Evolutionary conservation across 1,284 basidiomycete genomes (phyloP).

Genomic region (Ustilago vetiveriae): DNA sequence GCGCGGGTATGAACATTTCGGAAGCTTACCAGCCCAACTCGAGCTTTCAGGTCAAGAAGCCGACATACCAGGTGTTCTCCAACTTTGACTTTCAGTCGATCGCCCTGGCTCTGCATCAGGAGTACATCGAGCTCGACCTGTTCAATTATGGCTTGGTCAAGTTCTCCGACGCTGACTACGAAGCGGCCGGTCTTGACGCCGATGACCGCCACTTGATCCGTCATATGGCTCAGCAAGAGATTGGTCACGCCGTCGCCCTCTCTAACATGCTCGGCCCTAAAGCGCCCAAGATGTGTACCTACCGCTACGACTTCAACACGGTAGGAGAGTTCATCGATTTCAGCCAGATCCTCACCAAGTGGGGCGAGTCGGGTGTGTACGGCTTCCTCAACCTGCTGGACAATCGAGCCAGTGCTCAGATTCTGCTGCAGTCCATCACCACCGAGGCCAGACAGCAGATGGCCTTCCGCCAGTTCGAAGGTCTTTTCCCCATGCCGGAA

Average conservation of each 20-base stretch:
- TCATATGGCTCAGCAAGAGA: conserved; percentile 56
- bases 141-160: conserved; percentile 56
- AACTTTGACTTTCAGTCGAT: conserved; percentile 54
- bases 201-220: conserved; percentile 47
- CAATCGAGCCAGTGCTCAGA: conserved; percentile 51
- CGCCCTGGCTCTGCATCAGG: conserved; percentile 47
- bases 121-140: conserved; percentile 58
- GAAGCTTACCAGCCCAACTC: conserved; percentile 37
- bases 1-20: conserved; percentile 41
- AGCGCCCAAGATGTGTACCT: conserved; percentile 51
- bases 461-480: conserved; percentile 49
- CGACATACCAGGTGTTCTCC: conserved; percentile 40
- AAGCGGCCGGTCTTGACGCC: conserved; percentile 39
- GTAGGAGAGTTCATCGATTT: conserved; percentile 54
- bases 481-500: conserved; percentile 44
- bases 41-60: conserved; percentile 26
- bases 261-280: conserved; percentile 52
- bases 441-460: conserved; percentile 56
- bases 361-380: conserved; percentile 55
- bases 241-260: conserved; percentile 50
- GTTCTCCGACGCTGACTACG: conserved; percentile 53
- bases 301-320: conserved; percentile 47
- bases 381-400: conserved; percentile 53
- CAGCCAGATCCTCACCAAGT: conserved; percentile 48
- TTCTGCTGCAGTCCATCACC: conserved; percentile 54